Conservation (phyloP, 371 early-diverging fungal species). For the Actinomucor elegans region DNA sequence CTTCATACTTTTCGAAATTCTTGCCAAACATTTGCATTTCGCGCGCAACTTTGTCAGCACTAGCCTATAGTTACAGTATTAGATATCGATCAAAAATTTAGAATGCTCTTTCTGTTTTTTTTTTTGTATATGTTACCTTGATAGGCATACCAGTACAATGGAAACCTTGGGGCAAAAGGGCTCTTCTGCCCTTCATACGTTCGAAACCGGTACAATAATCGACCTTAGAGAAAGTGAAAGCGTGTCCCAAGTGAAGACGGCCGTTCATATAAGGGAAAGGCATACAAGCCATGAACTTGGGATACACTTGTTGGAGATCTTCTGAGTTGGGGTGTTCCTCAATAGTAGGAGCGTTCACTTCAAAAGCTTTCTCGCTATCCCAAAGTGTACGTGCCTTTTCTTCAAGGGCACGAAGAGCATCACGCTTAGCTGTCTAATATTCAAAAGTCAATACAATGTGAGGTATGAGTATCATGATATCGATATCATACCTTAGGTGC, state of each 20-base stretch:
- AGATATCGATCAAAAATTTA: neutral
- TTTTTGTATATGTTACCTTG: conserved; percentile 67
- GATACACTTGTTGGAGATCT: conserved; percentile 64
- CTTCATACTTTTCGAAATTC: conserved; percentile 68
- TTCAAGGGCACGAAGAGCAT: conserved; percentile 81
- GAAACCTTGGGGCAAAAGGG: conserved; percentile 98
- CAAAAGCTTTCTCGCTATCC: conserved; percentile 79
- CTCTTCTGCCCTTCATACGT: conserved; percentile 93
- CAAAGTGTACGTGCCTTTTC: conserved; percentile 76
- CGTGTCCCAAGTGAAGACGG: conserved; percentile 98
- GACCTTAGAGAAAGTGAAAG: conserved; percentile 96
- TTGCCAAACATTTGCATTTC: conserved; percentile 95
- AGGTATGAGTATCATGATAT: too few species aligned
- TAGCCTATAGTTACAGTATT: conserved; percentile 63
- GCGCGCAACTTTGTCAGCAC: conserved; percentile 96
- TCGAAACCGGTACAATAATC: conserved; percentile 97
- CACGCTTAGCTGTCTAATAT: conserved; percentile 77
- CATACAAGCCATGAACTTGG: conserved; percentile 97
- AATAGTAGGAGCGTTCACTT: conserved; percentile 83
- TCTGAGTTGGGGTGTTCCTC: conserved; percentile 57
- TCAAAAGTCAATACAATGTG: too few species aligned
- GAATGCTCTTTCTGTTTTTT: neutral
- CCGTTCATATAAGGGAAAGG: conserved; percentile 99
- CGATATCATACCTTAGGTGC: conserved; percentile 43
- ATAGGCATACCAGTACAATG: conserved; percentile 99